phyloP scores from a whole-genome alignment of 73 alveolate species.

The Tetrahymena elliotti region DNA sequence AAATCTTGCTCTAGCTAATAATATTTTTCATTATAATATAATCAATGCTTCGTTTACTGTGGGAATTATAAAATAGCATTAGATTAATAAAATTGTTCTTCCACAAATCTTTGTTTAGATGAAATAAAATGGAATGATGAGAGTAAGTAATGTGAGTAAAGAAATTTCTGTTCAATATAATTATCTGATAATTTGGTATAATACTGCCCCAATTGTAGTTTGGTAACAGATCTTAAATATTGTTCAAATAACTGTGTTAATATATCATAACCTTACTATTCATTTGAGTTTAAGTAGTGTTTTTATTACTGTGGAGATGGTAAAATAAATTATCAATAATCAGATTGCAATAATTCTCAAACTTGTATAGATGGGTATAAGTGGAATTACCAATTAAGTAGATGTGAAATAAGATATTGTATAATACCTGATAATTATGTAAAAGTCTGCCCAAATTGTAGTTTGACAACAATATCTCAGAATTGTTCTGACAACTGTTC shows the following conservation, averaged over 20 bases:
- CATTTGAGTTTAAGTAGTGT: no score
- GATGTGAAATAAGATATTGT: no score
- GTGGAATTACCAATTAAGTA: no score
- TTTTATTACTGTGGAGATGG: no score
- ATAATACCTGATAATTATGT: background rate
- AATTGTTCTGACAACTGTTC: background rate
- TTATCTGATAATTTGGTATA: no score
- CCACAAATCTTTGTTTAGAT: background rate
- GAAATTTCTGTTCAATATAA: background rate
- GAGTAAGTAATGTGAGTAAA: background rate
- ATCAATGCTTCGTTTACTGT: background rate
- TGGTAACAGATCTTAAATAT: background rate
- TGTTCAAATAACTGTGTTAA: background rate
- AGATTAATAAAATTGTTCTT: background rate
- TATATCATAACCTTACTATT: no score
- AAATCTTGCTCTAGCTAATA: background rate
- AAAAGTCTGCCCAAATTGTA: background rate
- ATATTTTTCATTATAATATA: background rate
- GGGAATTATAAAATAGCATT: background rate
- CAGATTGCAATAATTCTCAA: no score
- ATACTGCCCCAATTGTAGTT: background rate
- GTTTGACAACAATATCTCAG: background rate
- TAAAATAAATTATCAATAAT: no score
- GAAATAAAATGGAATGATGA: background rate
- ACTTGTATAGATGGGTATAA: no score